Conservation (phyloP, 108 stramenopile genomes). For the Cyclostephanos tholiformis region DNA sequence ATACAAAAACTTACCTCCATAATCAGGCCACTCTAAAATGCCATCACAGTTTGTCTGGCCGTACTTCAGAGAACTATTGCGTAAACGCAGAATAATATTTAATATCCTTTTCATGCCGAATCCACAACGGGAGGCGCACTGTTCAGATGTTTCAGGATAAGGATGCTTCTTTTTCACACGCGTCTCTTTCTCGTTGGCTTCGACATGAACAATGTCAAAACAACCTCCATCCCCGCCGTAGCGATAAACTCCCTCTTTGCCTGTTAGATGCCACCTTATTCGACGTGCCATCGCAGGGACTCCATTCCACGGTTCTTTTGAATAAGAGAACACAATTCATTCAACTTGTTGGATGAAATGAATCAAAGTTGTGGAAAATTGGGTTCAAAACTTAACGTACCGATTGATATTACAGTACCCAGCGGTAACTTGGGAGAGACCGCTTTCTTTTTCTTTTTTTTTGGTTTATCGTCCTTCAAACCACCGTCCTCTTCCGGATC, state of each 20-base stretch:
- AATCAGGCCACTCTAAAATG: conserved; percentile 87
- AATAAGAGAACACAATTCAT: not conserved
- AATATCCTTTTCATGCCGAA: conserved; percentile 65
- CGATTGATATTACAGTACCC: conserved; percentile 70
- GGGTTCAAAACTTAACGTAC: not conserved
- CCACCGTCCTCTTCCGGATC: conserved; percentile 10
- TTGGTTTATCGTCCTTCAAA: conserved; percentile 7
- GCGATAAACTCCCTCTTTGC: conserved; percentile 78
- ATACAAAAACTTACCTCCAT: conserved; percentile 38
- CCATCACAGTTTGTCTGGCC: conserved; percentile 48
- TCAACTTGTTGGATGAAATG: not conserved
- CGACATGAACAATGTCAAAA: conserved; percentile 85
- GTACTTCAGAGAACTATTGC: conserved; percentile 3
- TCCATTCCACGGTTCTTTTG: conserved; percentile 70
- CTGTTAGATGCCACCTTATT: conserved; percentile 83
- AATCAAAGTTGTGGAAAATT: not conserved
- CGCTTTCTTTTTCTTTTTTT: conserved; percentile 64
- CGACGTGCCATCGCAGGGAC: conserved; percentile 71
- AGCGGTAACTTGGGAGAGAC: conserved; percentile 74
- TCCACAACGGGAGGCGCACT: conserved; percentile 81
- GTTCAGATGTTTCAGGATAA: conserved; percentile 77
- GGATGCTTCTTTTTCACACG: conserved; percentile 73
- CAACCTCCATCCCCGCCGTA: conserved; percentile 90
- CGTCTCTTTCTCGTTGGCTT: conserved; percentile 75
- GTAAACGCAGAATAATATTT: conserved; percentile 67